A percentile compares a stretch with the other conserved stretches of the same genome.
phyloP scores from a whole-genome alignment of 2,329 filamentous ascomycete species.

The Monilinia polystroma region DNA sequence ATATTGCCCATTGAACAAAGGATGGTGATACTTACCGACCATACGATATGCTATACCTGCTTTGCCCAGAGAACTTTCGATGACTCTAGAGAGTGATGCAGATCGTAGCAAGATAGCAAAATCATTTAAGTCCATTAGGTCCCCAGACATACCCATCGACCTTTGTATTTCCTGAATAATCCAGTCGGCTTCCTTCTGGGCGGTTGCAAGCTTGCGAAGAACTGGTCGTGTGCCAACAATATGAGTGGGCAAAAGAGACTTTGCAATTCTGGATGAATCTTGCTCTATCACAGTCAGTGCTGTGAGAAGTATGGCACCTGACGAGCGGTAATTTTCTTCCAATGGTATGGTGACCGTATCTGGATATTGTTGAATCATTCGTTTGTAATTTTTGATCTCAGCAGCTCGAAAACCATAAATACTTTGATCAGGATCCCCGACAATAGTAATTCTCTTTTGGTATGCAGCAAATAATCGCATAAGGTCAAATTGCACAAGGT shows the following conservation, averaged over 20 bases:
- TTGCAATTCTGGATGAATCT: constrained; percentile 76
- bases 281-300: constrained; percentile 89
- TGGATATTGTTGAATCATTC: constrained; percentile 73
- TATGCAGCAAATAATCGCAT: constrained; percentile 82
- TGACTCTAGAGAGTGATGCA: constrained; percentile 76
- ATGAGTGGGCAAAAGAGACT: constrained; percentile 77
- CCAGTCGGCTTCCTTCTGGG: constrained; percentile 79
- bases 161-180: constrained; percentile 81
- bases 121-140: constrained; percentile 71
- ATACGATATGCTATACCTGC: constrained; percentile 85
- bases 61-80: constrained; percentile 79
- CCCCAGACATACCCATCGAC: constrained; percentile 66
- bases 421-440: constrained; percentile 95
- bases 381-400: constrained; percentile 82
- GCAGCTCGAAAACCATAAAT: constrained; percentile 96
- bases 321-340: constrained; percentile 93
- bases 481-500: constrained; percentile 89
- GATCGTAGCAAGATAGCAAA: constrained; percentile 87
- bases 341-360: constrained; percentile 79
- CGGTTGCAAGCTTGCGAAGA: constrained; percentile 68
- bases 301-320: constrained; percentile 75
- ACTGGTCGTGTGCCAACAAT: constrained; percentile 77
- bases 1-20: neutral
- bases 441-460: constrained; percentile 79
- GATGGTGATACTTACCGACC: constrained; percentile 57